Conservation (phyloP, 768 basidiomycete genomes). For the Piloderma croceum region DNA sequence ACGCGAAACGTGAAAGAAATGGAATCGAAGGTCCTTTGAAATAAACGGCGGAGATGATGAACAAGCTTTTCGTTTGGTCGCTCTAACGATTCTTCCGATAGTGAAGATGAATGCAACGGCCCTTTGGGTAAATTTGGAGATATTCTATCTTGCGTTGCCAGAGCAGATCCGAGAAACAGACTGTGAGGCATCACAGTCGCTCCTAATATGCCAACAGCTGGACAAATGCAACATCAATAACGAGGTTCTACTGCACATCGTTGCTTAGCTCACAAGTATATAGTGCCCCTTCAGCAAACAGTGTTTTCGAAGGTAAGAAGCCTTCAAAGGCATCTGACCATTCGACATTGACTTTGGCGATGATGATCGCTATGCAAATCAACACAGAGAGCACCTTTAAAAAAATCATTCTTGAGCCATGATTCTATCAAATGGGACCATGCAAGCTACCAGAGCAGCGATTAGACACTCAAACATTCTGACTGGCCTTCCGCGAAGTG, state of each 20-base stretch:
- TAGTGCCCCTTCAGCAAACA: conserved; percentile 51
- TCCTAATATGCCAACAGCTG: conserved; percentile 68
- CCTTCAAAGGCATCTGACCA: conserved; percentile 75
- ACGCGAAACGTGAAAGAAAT: neutral
- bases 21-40: neutral
- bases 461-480: conserved; percentile 65
- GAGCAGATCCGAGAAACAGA: conserved; percentile 81
- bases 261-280: conserved; percentile 66
- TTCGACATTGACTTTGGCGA: conserved; percentile 61
- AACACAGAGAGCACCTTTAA: conserved; percentile 64
- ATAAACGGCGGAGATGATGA: conserved; percentile 17
- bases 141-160: conserved; percentile 79
- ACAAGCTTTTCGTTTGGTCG: conserved; percentile 22
- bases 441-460: conserved; percentile 52
- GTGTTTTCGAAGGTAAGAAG: conserved; percentile 63
- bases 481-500: conserved; percentile 59
- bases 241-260: conserved; percentile 2
- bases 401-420: too few species aligned
- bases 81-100: conserved; percentile 15
- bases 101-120: conserved; percentile 12
- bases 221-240: neutral
- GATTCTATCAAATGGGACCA: too few species aligned
- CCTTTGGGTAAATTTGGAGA: conserved; percentile 25
- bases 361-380: conserved; percentile 71
- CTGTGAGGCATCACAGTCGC: conserved; percentile 94